phyloP scores from a whole-genome alignment of 495 filamentous ascomycete species.

The Cercophora sp. region DNA sequence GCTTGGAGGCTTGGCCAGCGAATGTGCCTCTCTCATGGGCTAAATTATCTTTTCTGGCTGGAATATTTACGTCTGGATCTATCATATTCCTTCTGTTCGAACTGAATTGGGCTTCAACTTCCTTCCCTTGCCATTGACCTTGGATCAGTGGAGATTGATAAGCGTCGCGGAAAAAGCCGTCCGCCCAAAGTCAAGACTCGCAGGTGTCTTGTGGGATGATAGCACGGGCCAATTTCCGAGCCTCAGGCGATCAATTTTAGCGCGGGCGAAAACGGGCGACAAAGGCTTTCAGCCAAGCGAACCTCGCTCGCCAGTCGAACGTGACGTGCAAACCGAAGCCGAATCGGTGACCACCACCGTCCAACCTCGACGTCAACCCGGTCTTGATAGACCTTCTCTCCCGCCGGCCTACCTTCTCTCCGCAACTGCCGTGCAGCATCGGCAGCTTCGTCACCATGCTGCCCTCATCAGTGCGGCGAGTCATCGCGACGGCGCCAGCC shows the following conservation, averaged over 20 bases:
- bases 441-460: conserved; percentile 40
- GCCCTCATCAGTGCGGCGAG: conserved; percentile 49
- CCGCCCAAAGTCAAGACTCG: too few relatives aligned
- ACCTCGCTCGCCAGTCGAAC: conserved; percentile 13
- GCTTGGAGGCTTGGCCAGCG: too few relatives aligned
- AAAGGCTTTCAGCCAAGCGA: conserved; percentile 26
- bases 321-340: conserved; percentile 18
- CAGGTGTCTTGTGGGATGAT: not conserved
- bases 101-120: too few relatives aligned
- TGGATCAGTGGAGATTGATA: not conserved
- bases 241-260: conserved; percentile 24
- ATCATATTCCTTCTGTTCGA: too few relatives aligned
- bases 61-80: too few relatives aligned
- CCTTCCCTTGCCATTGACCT: not conserved
- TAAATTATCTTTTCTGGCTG: too few relatives aligned
- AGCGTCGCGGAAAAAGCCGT: not conserved
- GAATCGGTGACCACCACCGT: conserved; percentile 17
- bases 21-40: too few relatives aligned
- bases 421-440: not conserved
- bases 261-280: conserved; percentile 24
- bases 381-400: too few relatives aligned
- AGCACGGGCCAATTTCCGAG: conserved; percentile 18
- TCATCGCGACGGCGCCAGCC: conserved; percentile 40
- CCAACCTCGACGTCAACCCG: too few relatives aligned
- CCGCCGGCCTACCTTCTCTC: not conserved